Base-by-base conservation (phyloP, 1,284 basidiomycete species). In the Cutaneotrichosporon cavernicola region DNA sequence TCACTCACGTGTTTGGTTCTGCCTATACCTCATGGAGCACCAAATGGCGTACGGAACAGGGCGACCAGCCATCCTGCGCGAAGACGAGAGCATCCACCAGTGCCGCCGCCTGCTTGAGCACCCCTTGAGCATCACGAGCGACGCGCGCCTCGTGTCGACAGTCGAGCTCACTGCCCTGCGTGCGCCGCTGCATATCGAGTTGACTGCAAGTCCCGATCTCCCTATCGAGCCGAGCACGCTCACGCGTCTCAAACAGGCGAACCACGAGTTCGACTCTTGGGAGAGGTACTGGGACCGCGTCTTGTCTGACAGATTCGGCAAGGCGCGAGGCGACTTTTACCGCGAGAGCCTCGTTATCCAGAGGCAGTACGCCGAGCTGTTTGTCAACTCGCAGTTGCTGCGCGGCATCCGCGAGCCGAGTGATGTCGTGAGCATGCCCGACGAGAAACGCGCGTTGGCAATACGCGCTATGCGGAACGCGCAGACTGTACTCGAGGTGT, bases 21-120 rank as follows among this genome's bases (percentile, higher is more conserved):
- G 90, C 53, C 83, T 94, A 18, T 95, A 93, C 76, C 85, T 95
- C 31, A 92, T 93, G 74, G 92, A 95, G 74, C 92, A 94, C 79
- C 92, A 95, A 91, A 86, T 96, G 80, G 93, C 92, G 0, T 96
- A 95, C 71, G 93, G 93, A 5, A 94, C 90, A 34, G 93, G 93
- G 7, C 87, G 93, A 30, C 92, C 92, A 0, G 91, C 92, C 1
- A 92, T 96, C 64, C 83, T 96, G 49, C 90, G 91, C 73, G 91
- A 96, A 69, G 92, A 96, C 72, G 92, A 95, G 73, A 89, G 90
- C 58, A 92, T 96, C 64, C 86, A 85, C 72, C 86, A 91, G 63
- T 91, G 90, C 67, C 87, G 90, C 51, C 81, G 88, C 40, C 83
- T 94, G n/a, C 82, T 96, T 30, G 87, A 89, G 69, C 92, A 96